Evolutionary conservation across 176 grass and related monocot species (phyloP).

Genomic region (Phoenix roebelenii): DNA sequence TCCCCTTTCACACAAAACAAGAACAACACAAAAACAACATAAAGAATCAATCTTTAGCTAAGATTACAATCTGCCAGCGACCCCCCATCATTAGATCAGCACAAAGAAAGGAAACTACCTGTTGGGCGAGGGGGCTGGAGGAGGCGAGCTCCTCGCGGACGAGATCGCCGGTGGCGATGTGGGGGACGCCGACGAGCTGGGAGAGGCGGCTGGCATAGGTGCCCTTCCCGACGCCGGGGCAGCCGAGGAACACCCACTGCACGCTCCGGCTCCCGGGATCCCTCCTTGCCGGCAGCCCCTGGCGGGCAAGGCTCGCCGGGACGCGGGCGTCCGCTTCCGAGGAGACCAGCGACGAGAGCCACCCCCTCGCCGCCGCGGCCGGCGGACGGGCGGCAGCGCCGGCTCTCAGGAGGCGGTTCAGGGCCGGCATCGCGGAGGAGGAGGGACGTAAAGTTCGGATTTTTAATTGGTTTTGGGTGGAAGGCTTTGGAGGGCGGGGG

Average conservation of each 20-base stretch:
- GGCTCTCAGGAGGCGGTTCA: conserved; percentile 9
- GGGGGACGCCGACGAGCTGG: conserved; percentile 60
- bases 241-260: conserved; percentile 93
- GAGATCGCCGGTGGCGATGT: conserved; percentile 98
- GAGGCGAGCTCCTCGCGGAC: conserved; percentile 71
- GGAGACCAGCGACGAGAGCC: conserved; percentile 11
- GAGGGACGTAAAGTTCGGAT: too few species aligned
- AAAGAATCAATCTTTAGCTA: too few species aligned
- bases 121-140: conserved; percentile 31
- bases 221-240: conserved; percentile 93
- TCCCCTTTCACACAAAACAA: too few species aligned
- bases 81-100: too few species aligned
- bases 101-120: conserved; percentile 21
- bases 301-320: conserved; percentile 1
- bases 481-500: too few species aligned
- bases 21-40: too few species aligned
- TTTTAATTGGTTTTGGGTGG: too few species aligned
- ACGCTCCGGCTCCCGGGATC: conserved; percentile 42
- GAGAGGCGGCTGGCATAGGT: conserved; percentile 96
- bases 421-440: not conserved
- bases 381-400: conserved; percentile 17
- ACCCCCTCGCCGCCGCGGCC: not conserved
- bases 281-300: conserved; percentile 11
- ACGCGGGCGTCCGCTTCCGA: conserved; percentile 10
- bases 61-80: too few species aligned